Percentiles rank a stretch among this genome's conserved stretches.
Evolutionary conservation across 139 green algal genomes (phyloP).

Genomic region (Asterochloris erici): DNA sequence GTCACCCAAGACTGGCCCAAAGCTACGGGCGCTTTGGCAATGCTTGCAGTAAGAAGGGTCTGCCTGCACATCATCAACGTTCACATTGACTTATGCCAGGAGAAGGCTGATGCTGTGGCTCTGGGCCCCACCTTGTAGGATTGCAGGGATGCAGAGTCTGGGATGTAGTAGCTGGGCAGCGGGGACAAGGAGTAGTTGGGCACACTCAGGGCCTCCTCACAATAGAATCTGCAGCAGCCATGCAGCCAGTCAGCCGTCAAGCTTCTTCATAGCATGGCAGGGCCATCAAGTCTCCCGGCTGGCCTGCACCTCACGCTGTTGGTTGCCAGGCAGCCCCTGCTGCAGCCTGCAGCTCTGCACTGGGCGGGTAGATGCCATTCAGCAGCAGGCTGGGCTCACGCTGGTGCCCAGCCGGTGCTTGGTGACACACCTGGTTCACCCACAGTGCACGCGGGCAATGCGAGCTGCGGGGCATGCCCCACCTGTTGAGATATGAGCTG

Average conservation of each 20-base stretch:
- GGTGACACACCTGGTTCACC: neutral
- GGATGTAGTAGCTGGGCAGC: slow-evolving; percentile 69
- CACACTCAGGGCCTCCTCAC: slow-evolving; percentile 69
- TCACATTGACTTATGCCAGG: neutral
- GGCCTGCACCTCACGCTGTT: too few species aligned
- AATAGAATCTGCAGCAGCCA: slow-evolving; percentile 60
- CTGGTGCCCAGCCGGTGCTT: too few species aligned
- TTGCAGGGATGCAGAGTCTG: slow-evolving; percentile 56
- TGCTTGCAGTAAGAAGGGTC: too few species aligned
- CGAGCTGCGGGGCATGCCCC: slow-evolving; percentile 33
- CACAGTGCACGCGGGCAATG: slow-evolving; percentile 76
- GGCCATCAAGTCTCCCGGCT: too few species aligned
- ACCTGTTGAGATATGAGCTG: slow-evolving; percentile 22
- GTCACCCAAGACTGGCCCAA: neutral
- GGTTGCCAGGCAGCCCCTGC: too few species aligned
- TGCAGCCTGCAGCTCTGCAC: too few species aligned
- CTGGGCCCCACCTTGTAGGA: slow-evolving; percentile 34
- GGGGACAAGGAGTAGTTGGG: slow-evolving; percentile 69
- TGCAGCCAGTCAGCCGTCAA: too few species aligned
- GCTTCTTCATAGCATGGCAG: too few species aligned
- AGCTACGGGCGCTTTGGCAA: too few species aligned
- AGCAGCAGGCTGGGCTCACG: too few species aligned
- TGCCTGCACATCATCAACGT: too few species aligned
- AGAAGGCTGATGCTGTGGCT: neutral
- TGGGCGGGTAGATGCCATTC: too few species aligned